Conservation (phyloP, 23 red algal genomes). For the Gracilaria caudata region DNA sequence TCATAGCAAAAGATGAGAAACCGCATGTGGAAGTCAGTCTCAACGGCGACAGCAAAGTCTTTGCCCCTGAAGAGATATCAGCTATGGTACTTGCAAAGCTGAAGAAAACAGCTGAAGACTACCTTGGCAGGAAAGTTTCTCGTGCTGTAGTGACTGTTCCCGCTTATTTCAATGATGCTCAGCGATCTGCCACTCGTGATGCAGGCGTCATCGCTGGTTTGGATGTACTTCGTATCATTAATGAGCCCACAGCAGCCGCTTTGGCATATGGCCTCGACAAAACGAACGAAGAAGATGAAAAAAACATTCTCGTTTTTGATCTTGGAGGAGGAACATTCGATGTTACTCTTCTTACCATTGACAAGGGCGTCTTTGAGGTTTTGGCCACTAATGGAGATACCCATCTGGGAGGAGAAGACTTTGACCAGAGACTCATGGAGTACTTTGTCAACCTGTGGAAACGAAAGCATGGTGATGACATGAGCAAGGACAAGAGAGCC, state of each 20-base stretch:
- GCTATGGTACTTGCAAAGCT: constrained; percentile 97
- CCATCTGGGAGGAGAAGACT: constrained; percentile 97
- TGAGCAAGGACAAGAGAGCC: constrained; percentile 88
- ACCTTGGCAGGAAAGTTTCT: constrained; percentile 80
- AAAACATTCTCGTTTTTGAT: constrained; percentile 98
- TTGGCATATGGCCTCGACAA: constrained; percentile 98
- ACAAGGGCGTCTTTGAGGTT: constrained; percentile 99
- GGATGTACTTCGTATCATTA: constrained; percentile 95
- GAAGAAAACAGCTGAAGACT: constrained; percentile 98
- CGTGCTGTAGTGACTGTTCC: constrained; percentile 96
- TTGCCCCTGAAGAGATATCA: constrained; percentile 94
- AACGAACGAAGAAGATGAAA: constrained; percentile 87
- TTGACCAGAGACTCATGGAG: constrained; percentile 98
- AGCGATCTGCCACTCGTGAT: constrained; percentile 93
- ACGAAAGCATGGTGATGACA: constrained; percentile 85
- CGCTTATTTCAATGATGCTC: constrained; percentile 98
- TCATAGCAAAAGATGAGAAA: constrained; percentile 93
- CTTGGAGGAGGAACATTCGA: constrained; percentile 99
- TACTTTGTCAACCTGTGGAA: constrained; percentile 97
- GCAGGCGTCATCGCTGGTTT: constrained; percentile 97
- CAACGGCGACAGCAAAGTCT: constrained; percentile 89
- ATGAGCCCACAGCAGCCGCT: constrained; percentile 97
- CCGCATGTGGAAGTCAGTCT: constrained; percentile 87
- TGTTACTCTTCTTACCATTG: constrained; percentile 94
- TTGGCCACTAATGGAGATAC: constrained; percentile 98